Percentiles rank a stretch among this genome's conserved stretches.
These are phyloP conservation scores for Noccaea bulbosa DNA, from an alignment of 345 rosid species.

Conservation along the genomic window DNA sequence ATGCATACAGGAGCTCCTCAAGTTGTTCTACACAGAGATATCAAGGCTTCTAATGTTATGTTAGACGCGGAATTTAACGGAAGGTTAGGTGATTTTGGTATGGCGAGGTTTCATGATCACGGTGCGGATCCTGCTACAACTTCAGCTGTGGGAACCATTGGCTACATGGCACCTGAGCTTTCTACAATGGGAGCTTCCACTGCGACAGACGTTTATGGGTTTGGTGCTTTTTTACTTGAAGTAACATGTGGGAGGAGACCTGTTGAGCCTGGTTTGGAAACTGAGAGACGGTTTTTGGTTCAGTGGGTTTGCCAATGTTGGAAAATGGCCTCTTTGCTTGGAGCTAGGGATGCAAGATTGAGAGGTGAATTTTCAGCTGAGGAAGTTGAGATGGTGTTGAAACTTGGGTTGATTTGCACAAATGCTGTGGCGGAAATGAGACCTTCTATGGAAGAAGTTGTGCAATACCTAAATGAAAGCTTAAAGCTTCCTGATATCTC, in stretches of 20 bases:
- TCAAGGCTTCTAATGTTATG: constrained; percentile 55
- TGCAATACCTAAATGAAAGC: constrained; percentile 25
- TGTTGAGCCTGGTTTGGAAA: constrained; percentile 34
- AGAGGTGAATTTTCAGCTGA: constrained; percentile 44
- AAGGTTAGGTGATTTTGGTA: constrained; percentile 59
- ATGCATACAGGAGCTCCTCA: constrained; percentile 57
- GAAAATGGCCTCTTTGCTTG: constrained; percentile 46
- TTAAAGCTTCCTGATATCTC: constrained; percentile 33
- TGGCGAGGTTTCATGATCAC: constrained; percentile 53
- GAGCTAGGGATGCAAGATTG: constrained; percentile 48
- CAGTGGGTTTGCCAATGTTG: constrained; percentile 44
- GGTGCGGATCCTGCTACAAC: constrained; percentile 48
- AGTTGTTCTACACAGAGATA: constrained; percentile 56
- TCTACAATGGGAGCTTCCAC: constrained; percentile 43
- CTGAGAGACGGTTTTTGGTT: constrained; percentile 40
- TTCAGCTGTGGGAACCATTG: constrained; percentile 52
- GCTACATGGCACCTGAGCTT: constrained; percentile 57
- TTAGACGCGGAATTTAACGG: constrained; percentile 50
- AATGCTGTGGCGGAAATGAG: constrained; percentile 39
- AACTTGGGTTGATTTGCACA: constrained; percentile 49
- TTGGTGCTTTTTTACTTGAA: constrained; percentile 53
- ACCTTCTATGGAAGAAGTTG: constrained; percentile 45
- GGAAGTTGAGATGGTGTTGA: constrained; percentile 52
- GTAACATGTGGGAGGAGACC: constrained; percentile 59
- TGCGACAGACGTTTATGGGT: constrained; percentile 49